phyloP scores from a whole-genome alignment of 306 rosid genomes.

The Lupinus albus region DNA sequence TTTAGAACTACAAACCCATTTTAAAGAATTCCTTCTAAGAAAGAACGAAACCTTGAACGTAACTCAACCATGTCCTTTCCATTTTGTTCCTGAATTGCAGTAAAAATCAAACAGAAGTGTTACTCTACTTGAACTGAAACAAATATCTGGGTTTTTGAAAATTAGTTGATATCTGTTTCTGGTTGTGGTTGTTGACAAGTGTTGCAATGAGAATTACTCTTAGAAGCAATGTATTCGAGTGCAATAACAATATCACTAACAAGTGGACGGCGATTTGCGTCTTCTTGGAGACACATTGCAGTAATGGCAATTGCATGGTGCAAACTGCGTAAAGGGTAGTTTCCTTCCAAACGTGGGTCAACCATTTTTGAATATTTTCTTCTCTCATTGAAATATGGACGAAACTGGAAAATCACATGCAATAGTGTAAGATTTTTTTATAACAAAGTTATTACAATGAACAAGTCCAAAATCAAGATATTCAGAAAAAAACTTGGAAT shows the following conservation, averaged over 20 bases:
- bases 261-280: constrained; percentile 67
- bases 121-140: constrained; percentile 49
- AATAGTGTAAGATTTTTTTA: not conserved
- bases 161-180: constrained; percentile 16
- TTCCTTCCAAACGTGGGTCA: constrained; percentile 72
- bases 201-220: constrained; percentile 36
- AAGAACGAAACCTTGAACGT: too few relatives aligned
- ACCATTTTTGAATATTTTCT: constrained; percentile 53
- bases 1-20: too few relatives aligned
- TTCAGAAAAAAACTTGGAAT: too few relatives aligned
- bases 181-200: constrained; percentile 38
- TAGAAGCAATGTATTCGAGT: constrained; percentile 68
- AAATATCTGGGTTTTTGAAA: constrained; percentile 32
- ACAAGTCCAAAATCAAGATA: too few relatives aligned
- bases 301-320: constrained; percentile 77
- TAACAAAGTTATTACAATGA: too few relatives aligned
- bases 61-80: too few relatives aligned
- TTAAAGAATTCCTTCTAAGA: too few relatives aligned
- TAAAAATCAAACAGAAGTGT: too few relatives aligned
- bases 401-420: constrained; percentile 28
- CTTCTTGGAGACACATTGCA: constrained; percentile 83
- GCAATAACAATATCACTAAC: constrained; percentile 74
- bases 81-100: too few relatives aligned
- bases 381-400: constrained; percentile 46
- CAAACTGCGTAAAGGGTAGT: constrained; percentile 63